phyloP scores from a whole-genome alignment of 148 eudicot genomes.

The Rhododendron ferrugineum region DNA sequence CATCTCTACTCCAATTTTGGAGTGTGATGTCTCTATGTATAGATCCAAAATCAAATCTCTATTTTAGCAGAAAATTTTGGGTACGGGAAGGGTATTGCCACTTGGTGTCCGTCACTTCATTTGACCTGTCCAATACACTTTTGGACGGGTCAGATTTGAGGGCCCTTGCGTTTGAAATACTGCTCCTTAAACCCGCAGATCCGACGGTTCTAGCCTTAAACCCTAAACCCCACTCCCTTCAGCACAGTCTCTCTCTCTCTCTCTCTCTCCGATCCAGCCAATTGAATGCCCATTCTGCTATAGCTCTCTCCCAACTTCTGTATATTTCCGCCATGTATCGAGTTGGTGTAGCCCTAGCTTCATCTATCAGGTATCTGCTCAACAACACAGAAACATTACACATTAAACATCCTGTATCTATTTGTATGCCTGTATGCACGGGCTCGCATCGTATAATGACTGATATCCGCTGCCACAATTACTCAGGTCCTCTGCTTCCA shows the following conservation, averaged over 20 bases:
- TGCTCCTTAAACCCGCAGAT: no score
- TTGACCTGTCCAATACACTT: accelerated
- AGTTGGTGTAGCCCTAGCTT: conserved; percentile 38
- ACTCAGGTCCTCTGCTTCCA: conserved; percentile 65
- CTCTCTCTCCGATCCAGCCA: not conserved
- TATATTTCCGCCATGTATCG: conserved; percentile 47
- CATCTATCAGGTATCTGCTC: conserved; percentile 58
- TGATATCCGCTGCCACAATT: not conserved
- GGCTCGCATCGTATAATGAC: not conserved
- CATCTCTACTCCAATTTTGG: no score
- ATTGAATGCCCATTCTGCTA: not conserved
- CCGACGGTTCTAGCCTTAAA: not conserved
- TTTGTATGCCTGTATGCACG: not conserved
- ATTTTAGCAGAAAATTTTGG: no score
- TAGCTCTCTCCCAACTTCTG: not conserved
- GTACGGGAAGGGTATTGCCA: no score
- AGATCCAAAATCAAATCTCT: no score
- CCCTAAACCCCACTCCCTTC: not conserved
- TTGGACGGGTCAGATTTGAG: no score
- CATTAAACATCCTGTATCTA: no score
- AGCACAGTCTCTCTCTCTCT: not conserved
- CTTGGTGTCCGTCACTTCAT: no score
- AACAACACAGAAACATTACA: not conserved
- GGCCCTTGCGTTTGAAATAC: no score
- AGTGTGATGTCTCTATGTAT: no score